phyloP scores from a whole-genome alignment of 2,329 filamentous ascomycete species.

The Dactylellina cionopaga region DNA sequence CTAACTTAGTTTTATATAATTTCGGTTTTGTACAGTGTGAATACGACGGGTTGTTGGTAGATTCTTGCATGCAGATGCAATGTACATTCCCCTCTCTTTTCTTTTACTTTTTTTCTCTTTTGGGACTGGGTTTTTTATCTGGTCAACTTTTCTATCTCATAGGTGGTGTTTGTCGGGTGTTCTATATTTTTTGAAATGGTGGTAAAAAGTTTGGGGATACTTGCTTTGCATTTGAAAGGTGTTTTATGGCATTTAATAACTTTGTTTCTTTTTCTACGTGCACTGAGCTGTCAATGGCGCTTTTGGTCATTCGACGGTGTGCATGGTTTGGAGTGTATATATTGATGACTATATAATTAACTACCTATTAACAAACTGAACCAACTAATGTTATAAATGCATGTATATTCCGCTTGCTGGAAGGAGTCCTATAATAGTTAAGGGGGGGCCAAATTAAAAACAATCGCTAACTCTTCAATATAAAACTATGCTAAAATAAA shows the following conservation, averaged over 20 bases:
- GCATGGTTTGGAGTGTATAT: no score
- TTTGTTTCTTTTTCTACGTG: not conserved
- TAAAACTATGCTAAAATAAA: not conserved
- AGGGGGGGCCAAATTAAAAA: not conserved
- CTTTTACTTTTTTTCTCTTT: constrained; percentile 42
- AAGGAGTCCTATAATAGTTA: no score
- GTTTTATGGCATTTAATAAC: constrained; percentile 23
- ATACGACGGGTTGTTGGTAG: not conserved
- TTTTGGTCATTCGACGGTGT: no score
- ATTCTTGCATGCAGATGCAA: constrained; percentile 58
- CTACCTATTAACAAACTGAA: no score
- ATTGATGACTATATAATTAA: no score
- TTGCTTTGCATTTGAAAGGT: constrained; percentile 35
- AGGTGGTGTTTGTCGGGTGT: constrained; percentile 23
- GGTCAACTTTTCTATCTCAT: constrained; percentile 53
- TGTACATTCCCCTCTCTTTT: constrained; percentile 29
- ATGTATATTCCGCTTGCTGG: no score
- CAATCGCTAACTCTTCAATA: not conserved
- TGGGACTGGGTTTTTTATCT: constrained; percentile 29
- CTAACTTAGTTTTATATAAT: not conserved
- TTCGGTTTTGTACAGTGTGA: not conserved
- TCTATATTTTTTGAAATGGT: constrained; percentile 6
- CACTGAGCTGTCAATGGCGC: no score
- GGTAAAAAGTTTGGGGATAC: constrained; percentile 18
- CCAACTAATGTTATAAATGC: no score